These are phyloP conservation scores for Dimargaris cristalligena DNA, from an alignment of 192 early-diverging fungal genomes.

Conservation along the genomic window DNA sequence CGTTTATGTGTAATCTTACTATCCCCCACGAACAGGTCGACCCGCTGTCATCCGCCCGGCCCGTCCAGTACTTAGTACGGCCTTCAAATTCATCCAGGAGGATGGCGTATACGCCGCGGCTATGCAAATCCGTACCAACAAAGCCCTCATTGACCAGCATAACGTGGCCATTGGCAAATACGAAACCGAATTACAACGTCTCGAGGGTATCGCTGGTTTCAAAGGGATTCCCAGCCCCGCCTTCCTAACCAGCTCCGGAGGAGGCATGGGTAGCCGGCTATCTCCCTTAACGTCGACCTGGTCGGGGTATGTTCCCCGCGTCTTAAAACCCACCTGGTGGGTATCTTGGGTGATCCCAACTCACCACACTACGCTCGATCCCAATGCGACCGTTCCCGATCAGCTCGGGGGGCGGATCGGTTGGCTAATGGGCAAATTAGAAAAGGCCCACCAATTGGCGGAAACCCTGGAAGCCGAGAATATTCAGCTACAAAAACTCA, in stretches of 20 bases:
- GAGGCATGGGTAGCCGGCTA: not conserved
- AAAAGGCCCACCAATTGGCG: slow-evolving; percentile 31
- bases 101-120: slow-evolving; percentile 56
- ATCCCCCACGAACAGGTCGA: too few relatives aligned
- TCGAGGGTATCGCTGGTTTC: slow-evolving; percentile 14
- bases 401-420: not conserved
- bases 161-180: slow-evolving; percentile 40
- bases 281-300: too few relatives aligned
- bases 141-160: slow-evolving; percentile 35
- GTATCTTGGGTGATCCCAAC: not conserved
- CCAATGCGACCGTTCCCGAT: not conserved
- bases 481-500: slow-evolving; percentile 7
- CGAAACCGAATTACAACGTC: slow-evolving; percentile 40
- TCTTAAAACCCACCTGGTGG: not conserved
- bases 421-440: slow-evolving; percentile 4
- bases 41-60: slow-evolving; percentile 63
- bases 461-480: slow-evolving; percentile 29
- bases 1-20: too few relatives aligned
- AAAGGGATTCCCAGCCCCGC: not conserved
- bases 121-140: slow-evolving; percentile 59
- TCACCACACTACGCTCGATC: not conserved
- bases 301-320: not conserved
- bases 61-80: slow-evolving; percentile 65
- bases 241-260: not conserved
- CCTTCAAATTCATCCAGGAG: slow-evolving; percentile 54